Conservation (phyloP, 116 monocot species). For the Dioscorea cayenensis region DNA sequence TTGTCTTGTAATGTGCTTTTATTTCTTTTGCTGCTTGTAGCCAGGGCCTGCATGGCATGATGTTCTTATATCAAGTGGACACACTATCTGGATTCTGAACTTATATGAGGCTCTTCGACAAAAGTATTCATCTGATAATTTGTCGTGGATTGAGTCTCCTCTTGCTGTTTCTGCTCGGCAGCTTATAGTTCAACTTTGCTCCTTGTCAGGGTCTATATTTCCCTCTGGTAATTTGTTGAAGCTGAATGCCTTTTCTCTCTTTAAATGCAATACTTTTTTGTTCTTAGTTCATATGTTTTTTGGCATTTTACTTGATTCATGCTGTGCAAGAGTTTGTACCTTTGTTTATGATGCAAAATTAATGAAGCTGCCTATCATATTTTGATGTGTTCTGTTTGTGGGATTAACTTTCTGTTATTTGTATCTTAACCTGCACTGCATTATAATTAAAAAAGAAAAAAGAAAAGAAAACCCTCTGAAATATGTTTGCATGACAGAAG, state of each 20-base stretch:
- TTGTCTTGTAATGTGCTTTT: constrained; percentile 1
- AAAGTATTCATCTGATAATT: constrained; percentile 53
- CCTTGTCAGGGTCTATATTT: constrained; percentile 71
- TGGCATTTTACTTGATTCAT: too few species aligned
- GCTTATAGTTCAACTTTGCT: constrained; percentile 90
- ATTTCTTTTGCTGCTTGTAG: constrained; percentile 38
- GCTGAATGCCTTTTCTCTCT: neutral
- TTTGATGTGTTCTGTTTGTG: too few species aligned
- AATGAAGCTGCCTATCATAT: too few species aligned
- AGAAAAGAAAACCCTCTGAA: too few species aligned
- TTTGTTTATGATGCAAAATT: too few species aligned
- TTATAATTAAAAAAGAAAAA: too few species aligned
- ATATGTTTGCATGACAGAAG: too few species aligned
- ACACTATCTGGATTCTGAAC: constrained; percentile 66
- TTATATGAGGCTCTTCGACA: constrained; percentile 55
- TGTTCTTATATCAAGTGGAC: constrained; percentile 75
- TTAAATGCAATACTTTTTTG: too few species aligned
- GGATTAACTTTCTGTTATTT: too few species aligned
- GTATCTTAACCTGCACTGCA: too few species aligned
- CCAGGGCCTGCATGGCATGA: constrained; percentile 86
- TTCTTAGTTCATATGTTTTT: too few species aligned
- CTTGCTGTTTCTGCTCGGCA: constrained; percentile 85
- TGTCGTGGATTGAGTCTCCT: constrained; percentile 81
- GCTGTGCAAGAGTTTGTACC: too few species aligned
- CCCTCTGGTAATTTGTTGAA: constrained; percentile 42